Evolutionary conservation across 2,329 filamentous ascomycete species (phyloP), one percentile per base, ranked within the genome.

Genomic region (Calonectria ilicicola): DNA sequence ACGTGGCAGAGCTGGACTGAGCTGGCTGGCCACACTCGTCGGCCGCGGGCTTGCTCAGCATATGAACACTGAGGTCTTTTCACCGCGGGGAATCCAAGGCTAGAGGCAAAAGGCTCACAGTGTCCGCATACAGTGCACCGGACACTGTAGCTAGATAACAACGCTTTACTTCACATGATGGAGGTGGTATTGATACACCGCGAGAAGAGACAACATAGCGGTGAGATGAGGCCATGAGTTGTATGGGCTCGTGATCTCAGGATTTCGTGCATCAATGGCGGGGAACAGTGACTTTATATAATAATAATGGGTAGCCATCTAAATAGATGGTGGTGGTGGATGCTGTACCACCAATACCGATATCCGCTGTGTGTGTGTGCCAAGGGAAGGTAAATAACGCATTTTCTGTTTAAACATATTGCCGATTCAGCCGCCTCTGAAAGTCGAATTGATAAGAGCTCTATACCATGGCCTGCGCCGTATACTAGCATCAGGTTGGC

Each of bases 121-220:
- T 69, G 73, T 73, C 27, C 51, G 10, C 0, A 3, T 8, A 75
- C 70, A 65, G 73, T 75, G 60, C 27, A 65, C 51, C 53, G 53
- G 53, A 8, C 53, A 60, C 53, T 60, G 53, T 60, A 9, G n/a
- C 35, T 26, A 65, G 73, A 74, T 70, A 70, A 68, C 73, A 64
- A 65, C 66, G 40, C 32, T 14, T 35, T 10, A 35, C 32, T 26
- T n/a, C 10, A 1, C 21, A 19, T 53, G 15, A 26, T 15, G 64
- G 42, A 47, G 27, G 27, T 23, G 23, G 35, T 29, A 49, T 44
- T n/a, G 38, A 51, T 53, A 40, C 53, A 42, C 38, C 53, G 42
- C 32, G 42, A 35, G 38, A 69, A 60, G 42, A 56, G 49, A 56
- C 38, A 26, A 69, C 53, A 40, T 21, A 19, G 53, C 53, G 53